These are phyloP conservation scores for Pleurotus sapidus DNA, from an alignment of 768 basidiomycete genomes.

Conservation along the genomic window DNA sequence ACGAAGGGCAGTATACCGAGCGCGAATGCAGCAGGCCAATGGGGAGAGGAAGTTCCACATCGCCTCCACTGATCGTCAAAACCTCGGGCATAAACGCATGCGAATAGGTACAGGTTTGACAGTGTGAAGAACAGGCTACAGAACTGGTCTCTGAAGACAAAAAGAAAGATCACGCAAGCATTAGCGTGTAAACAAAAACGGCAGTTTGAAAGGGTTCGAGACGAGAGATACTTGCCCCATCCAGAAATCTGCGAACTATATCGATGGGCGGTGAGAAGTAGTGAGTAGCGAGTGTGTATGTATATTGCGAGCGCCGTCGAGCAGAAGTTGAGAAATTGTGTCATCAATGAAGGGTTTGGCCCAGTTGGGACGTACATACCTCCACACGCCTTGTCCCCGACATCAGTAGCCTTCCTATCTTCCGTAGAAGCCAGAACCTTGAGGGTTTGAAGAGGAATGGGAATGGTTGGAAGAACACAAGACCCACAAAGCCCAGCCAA, in stretches of 20 bases:
- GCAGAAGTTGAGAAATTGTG: neutral
- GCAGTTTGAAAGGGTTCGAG: constrained; percentile 1
- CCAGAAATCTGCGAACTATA: constrained; percentile 86
- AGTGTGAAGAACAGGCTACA: constrained; percentile 78
- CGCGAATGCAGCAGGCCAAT: constrained; percentile 64
- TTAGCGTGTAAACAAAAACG: neutral
- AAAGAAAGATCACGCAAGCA: neutral
- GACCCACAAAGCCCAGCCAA: constrained; percentile 67
- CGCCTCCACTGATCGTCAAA: constrained; percentile 50
- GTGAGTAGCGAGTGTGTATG: neutral
- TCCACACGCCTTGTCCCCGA: constrained; percentile 76
- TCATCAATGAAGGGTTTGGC: neutral
- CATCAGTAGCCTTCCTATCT: constrained; percentile 56
- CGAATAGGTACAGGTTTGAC: constrained; percentile 69
- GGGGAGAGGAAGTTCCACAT: constrained; percentile 39
- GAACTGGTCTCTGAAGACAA: constrained; percentile 63
- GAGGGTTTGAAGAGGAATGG: constrained; percentile 60
- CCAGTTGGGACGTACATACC: constrained; percentile 35
- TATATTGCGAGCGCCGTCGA: neutral
- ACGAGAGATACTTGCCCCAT: constrained; percentile 54
- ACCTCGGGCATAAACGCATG: constrained; percentile 63
- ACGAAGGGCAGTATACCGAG: constrained; percentile 67
- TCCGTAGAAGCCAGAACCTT: constrained; percentile 80
- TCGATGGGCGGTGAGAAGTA: neutral
- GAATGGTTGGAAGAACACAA: constrained; percentile 74